Evolutionary conservation across 2,329 filamentous ascomycete genomes (phyloP).

Genomic region (Monilinia fructicola): DNA sequence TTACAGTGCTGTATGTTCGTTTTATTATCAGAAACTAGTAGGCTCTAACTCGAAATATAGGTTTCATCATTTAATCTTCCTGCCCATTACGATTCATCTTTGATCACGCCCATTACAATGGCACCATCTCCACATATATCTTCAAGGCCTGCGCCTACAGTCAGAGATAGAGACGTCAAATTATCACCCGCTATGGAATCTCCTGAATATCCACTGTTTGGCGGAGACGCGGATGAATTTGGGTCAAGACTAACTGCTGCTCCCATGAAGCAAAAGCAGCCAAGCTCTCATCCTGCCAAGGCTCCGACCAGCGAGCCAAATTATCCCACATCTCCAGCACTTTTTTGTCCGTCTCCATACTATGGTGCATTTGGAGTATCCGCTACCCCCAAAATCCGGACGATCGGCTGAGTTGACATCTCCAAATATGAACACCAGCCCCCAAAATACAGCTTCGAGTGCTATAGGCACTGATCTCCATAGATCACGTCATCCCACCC

Average conservation of each 20-base stretch:
- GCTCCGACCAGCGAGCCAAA: slow-evolving; percentile 29
- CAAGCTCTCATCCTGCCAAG: slow-evolving; percentile 22
- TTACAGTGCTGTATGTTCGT: slow-evolving; percentile 36
- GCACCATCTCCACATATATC: slow-evolving; percentile 30
- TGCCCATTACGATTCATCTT: slow-evolving; percentile 33
- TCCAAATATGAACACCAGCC: slow-evolving; percentile 29
- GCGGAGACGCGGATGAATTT: slow-evolving; percentile 29
- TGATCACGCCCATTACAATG: slow-evolving; percentile 37
- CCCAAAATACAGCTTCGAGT: slow-evolving; percentile 28
- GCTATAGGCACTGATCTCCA: slow-evolving; percentile 26
- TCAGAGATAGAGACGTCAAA: slow-evolving; percentile 29
- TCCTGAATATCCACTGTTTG: slow-evolving; percentile 28
- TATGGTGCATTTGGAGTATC: slow-evolving; percentile 36
- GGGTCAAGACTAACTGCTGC: slow-evolving; percentile 25
- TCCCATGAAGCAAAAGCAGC: slow-evolving; percentile 35
- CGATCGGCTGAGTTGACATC: slow-evolving; percentile 27
- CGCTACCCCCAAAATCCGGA: slow-evolving; percentile 26
- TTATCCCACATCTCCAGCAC: slow-evolving; percentile 27
- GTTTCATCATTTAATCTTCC: slow-evolving; percentile 40
- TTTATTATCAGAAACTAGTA: background rate
- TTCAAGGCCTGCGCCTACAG: slow-evolving; percentile 25
- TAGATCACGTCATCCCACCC: slow-evolving; percentile 27
- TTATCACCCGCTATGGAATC: slow-evolving; percentile 28
- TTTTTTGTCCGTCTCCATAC: slow-evolving; percentile 28
- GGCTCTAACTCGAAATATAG: slow-evolving; percentile 28